These are phyloP conservation scores for Bidens hawaiensis DNA, from an alignment of 140 eudicot species.

Conservation along the genomic window DNA sequence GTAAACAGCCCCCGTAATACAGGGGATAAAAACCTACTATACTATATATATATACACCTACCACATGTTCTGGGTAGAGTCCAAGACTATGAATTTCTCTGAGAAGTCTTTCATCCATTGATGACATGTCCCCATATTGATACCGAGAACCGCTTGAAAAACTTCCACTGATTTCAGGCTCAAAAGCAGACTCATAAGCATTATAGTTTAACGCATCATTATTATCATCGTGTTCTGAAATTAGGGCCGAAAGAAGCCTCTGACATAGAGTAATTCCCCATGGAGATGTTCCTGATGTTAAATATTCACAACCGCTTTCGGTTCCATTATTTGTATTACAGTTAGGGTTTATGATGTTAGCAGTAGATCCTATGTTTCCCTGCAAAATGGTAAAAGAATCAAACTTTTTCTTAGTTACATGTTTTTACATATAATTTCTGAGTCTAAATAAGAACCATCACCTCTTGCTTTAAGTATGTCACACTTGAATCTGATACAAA, in stretches of 20 bases:
- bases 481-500: slow-evolving; percentile 56
- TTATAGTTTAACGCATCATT: slow-evolving; percentile 29
- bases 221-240: slow-evolving; percentile 54
- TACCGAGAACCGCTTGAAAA: slow-evolving; percentile 40
- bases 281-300: slow-evolving; percentile 23
- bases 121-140: slow-evolving; percentile 53
- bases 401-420: too few species aligned
- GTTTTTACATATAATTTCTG: neutral
- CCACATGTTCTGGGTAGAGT: slow-evolving; percentile 69
- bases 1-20: too few species aligned
- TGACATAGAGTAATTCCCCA: slow-evolving; percentile 57
- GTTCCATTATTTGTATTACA: slow-evolving; percentile 17
- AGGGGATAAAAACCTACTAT: too few species aligned
- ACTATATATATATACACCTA: slow-evolving; percentile 27
- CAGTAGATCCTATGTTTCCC: neutral
- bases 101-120: slow-evolving; percentile 64
- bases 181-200: slow-evolving; percentile 41
- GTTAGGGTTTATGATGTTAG: neutral
- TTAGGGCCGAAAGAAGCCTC: slow-evolving; percentile 71
- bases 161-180: slow-evolving; percentile 37
- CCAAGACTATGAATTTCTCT: slow-evolving; percentile 74
- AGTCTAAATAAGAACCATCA: slow-evolving; percentile 4
- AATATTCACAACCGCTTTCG: slow-evolving; percentile 18
- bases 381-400: neutral
- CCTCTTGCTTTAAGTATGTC: slow-evolving; percentile 68